A percentile compares a stretch with the other conserved stretches of the same genome.
phyloP scores from a whole-genome alignment of 345 rosid genomes.

The Populus pruinosa region DNA sequence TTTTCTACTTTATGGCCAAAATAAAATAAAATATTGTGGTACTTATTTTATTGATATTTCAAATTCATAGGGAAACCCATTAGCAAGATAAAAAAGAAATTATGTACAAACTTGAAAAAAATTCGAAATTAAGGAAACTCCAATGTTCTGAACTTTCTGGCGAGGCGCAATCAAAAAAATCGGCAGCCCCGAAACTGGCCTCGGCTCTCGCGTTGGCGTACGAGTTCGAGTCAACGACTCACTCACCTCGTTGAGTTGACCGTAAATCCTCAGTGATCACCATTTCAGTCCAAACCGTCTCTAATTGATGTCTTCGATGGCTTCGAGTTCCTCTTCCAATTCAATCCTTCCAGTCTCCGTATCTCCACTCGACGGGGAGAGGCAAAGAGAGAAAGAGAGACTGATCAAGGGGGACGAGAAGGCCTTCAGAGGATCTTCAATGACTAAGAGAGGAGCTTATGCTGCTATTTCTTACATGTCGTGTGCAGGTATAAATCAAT shows the following conservation, averaged over 20 bases:
- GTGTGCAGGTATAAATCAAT: slow-evolving; percentile 61
- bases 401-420: slow-evolving; percentile 59
- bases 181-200: neutral
- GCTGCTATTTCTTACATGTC: slow-evolving; percentile 94
- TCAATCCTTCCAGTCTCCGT: slow-evolving; percentile 66
- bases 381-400: slow-evolving; percentile 42
- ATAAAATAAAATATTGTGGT: too few species aligned
- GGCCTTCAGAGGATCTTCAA: slow-evolving; percentile 82
- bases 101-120: neutral
- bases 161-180: neutral
- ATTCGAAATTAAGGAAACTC: neutral
- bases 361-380: slow-evolving; percentile 41
- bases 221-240: neutral
- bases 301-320: slow-evolving; percentile 31
- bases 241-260: neutral
- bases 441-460: slow-evolving; percentile 83
- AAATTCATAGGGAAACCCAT: too few species aligned
- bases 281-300: neutral
- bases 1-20: too few species aligned
- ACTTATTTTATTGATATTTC: too few species aligned
- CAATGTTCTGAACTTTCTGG: neutral
- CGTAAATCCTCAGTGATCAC: neutral
- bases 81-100: too few species aligned
- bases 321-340: slow-evolving; percentile 42
- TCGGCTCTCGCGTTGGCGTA: neutral